Base-by-base conservation (phyloP, 2,329 filamentous ascomycete species). In the Aureobasidium sp. region DNA sequence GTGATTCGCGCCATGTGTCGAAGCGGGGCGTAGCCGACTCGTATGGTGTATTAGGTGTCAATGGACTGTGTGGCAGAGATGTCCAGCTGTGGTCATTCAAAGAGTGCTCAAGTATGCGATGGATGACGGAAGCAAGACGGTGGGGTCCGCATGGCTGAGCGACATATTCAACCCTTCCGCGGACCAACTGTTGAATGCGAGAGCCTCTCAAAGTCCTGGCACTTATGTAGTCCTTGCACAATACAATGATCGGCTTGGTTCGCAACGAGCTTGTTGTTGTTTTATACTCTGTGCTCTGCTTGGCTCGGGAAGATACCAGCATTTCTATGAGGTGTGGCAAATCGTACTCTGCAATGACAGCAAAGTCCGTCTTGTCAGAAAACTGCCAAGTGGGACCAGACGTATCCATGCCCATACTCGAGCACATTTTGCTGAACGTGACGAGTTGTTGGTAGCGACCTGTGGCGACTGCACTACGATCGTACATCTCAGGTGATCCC, bases 101-200 rank as follows among this genome's bases (percentile, higher is more conserved):
- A 0, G 47, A 53, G 5, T 48, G 22, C 31, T 58, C 48, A 15
- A 60, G 34, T 14, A 57, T 45, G 15, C 37, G 53, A 14, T 37
- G 2, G 29, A 57, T 57, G 25, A 58, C 27, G 12, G 48, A 37
- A 15, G 44, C 39, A 6, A 64, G 58, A 27, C 53, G 53, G n/a
- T 59, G 52, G 8, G 62, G 62, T 20, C 62, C 62, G 17, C 48
- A 64, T 9, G 62, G 62, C 27, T 64, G 62, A 14, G 51, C 57
- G 2, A 64, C 41, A 36, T 62, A 64, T 52, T 62, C 62, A 0
- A 64, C 45, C 20, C 55, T 37, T 4, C 37, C 39, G 12, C 8
- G 56, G 11, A 58, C 31, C 6, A 61, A 42, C 22, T 60, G 56
- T 17, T 57, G 48, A 4, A 60, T 49, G 11, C 41, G 48, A 25